A percentile compares a stretch with the other conserved stretches of the same genome.
phyloP scores from a whole-genome alignment of 2,329 filamentous ascomycete species.

The Gaeumannomyces tritici region DNA sequence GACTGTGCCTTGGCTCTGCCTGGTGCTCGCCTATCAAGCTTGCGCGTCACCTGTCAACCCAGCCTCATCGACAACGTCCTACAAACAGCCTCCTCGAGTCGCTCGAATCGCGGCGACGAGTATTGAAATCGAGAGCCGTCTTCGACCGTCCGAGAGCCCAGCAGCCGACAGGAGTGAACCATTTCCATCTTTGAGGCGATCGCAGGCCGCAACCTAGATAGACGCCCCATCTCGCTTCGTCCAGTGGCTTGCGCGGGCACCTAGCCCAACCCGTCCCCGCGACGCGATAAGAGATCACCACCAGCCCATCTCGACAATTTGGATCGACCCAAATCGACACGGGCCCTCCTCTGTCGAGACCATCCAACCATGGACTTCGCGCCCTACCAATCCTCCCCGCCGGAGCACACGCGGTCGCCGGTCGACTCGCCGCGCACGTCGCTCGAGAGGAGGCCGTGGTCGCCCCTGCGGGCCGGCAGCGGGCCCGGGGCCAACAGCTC shows the following conservation, averaged over 20 bases:
- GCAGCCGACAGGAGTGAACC: neutral
- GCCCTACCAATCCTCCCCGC: conserved; percentile 88
- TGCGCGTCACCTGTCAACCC: neutral
- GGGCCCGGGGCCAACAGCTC: conserved; percentile 27
- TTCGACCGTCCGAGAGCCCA: too few species aligned
- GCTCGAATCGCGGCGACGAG: neutral
- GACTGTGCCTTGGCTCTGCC: neutral
- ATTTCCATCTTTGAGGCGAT: neutral
- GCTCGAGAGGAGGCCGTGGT: conserved; percentile 47
- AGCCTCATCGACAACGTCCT: neutral
- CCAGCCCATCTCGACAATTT: neutral
- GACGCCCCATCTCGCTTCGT: neutral
- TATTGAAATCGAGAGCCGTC: neutral
- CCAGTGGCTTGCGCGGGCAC: neutral
- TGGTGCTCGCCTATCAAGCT: neutral
- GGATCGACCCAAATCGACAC: neutral
- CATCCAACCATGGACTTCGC: conserved; percentile 74
- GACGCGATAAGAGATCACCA: neutral
- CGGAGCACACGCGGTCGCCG: conserved; percentile 76
- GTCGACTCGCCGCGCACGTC: conserved; percentile 49
- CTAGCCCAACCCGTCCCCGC: neutral
- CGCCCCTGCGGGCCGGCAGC: conserved; percentile 33
- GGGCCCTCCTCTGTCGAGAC: neutral
- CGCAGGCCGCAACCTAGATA: too few species aligned
- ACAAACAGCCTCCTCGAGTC: neutral